Evolutionary conservation across 768 basidiomycete species (phyloP), one percentile per base, ranked within the genome.

Genomic region (Boletus sp.): DNA sequence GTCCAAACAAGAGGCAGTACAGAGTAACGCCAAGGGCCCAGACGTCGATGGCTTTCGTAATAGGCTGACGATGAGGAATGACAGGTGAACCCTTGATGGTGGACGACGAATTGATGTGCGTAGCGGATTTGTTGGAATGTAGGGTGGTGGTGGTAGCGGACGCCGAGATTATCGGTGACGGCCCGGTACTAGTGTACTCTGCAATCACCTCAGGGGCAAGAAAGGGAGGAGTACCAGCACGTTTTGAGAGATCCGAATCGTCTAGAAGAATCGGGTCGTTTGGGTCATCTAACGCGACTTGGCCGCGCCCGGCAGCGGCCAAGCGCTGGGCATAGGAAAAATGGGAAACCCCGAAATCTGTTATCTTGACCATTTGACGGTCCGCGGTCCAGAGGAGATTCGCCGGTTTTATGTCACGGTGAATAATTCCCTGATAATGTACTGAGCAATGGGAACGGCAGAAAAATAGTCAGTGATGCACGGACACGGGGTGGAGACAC

Each of bases 361-460:
- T 93, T 56, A 99, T 98, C 74, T 99, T 99, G 73, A 98, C 95
- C 54, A 82, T 83, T 55, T 83, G 82, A 50, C 90, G 85, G 74
- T 96, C 90, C 27, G 80, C 79, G 3, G 89, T 88, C 85, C 91
- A 93, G 29, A 99, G 80, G 23, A 99, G 84, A 72, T 99, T 99
- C 43, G 94, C 92, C 27, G 97, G 97, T 69, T 99, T 99, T 76
- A 99, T 98, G 74, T 99, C 97, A 53, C 97, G 91, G 73, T 99
- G 97, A 47, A 99, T 98, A 70, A 99, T 98, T 23, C 96, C 97
- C 67, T 98, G 94, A 64, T 88, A 83, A 68, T 99, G 97, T 2
- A 99, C 96, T 98, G 65, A 11, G 39, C 4, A 30, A 15, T n/a
- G 53, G 49, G 50, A 32, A 51, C 14, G 17, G 15, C 21, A 15